Evolutionary conservation across 108 stramenopile species (phyloP).

Genomic region (Cyclostephanos tholiformis): DNA sequence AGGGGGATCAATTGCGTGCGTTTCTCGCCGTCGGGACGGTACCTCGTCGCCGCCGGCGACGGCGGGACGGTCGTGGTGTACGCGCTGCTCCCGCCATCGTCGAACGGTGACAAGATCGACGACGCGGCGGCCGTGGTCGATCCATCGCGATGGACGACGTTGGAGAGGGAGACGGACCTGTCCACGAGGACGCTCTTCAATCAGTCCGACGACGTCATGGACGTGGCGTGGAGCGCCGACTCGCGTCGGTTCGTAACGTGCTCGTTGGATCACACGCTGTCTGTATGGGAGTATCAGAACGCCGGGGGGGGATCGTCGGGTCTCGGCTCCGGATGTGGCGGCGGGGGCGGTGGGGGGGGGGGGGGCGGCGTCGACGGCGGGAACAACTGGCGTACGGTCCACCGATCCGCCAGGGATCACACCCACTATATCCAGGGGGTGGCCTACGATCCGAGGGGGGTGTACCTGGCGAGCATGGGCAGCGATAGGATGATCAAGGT

Average conservation of each 20-base stretch:
- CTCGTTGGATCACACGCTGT: conserved; percentile 72
- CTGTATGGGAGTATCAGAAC: conserved; percentile 54
- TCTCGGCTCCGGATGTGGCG: too few relatives aligned
- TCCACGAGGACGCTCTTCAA: conserved; percentile 57
- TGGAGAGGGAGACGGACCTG: conserved; percentile 66
- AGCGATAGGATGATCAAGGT: conserved; percentile 87
- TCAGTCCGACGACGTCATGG: conserved; percentile 73
- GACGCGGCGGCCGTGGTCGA: conserved; percentile 52
- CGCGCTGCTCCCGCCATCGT: conserved; percentile 56
- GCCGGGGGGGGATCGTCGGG: conserved; percentile 23
- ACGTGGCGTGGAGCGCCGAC: conserved; percentile 73
- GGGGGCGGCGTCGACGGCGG: conserved; percentile 11
- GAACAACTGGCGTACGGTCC: conserved; percentile 59
- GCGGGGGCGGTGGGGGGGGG: conserved; percentile 29
- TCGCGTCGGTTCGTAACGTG: conserved; percentile 75
- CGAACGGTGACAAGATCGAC: not conserved
- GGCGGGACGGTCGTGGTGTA: conserved; percentile 75
- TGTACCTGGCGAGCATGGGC: conserved; percentile 84
- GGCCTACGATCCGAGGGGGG: conserved; percentile 82
- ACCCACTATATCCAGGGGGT: conserved; percentile 89
- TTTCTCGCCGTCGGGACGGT: conserved; percentile 84
- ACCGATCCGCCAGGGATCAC: conserved; percentile 73
- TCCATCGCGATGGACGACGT: conserved; percentile 39
- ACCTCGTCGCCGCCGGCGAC: conserved; percentile 89
- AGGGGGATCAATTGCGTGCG: conserved; percentile 63